Base-by-base conservation (phyloP, 1,139 yeast species). In the Lodderomyces parapsilosis region DNA sequence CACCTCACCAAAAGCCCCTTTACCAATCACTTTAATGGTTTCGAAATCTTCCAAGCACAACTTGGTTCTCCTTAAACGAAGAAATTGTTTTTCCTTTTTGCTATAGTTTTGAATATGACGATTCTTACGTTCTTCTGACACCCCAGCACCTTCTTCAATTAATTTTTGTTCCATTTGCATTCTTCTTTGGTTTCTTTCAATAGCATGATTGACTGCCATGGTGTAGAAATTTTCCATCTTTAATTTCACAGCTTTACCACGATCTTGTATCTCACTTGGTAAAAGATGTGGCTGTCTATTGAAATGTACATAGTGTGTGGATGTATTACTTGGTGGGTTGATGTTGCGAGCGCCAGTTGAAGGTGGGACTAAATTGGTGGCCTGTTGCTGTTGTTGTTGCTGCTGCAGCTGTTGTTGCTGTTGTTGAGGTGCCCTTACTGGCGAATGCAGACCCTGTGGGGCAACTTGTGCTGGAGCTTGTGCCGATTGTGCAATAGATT, bases 1-100 rank as follows among this genome's bases (percentile, higher is more conserved):
- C 38, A 86, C 94, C 57, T 86, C 94, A 55, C 94, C 94, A 65
- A 86, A 86, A 0, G 94, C 94, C 60, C 94, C 94, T 60, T 86
- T 86, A 53, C 94, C 94, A 55, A 86, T 86, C 17, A 86, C 93
- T 60, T 86, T 86, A 24, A 86, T 91, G 0, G 93, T 85, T 45
- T 72, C 77, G 59, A 86, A 86, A 63, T 86, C 94, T 42, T 84
- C 91, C 41, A 86, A 61, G 0, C 89, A 74, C 43, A 86, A 64
- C 59, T 88, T 80, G 3, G 94, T 86, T 67, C 94, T 76, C 60
- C 93, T 72, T 47, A 86, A 68, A 55, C 94, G 71, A 56, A 86
- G 71, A 52, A 84, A 86, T 55, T 84, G 91, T 0, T 90, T 83
- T 63, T 86, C 94, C 51, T 86, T 86, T 55, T 77, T 79, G 36